Evolutionary conservation across 805 yeast genomes (phyloP).

Genomic region (Cyberlindnera amylophila): DNA sequence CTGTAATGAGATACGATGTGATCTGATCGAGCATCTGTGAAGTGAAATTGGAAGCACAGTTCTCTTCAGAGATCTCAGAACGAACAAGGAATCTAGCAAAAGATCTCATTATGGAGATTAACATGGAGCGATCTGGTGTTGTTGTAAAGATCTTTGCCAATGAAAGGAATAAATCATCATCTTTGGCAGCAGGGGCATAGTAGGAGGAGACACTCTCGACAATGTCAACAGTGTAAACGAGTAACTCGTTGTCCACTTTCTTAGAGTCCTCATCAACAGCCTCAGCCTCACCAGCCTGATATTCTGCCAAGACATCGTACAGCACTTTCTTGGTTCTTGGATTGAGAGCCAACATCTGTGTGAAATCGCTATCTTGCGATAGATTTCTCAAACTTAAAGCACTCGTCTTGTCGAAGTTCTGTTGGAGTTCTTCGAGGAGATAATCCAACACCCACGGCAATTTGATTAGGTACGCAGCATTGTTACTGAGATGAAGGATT

Average conservation of each 20-base stretch:
- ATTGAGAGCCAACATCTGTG: conserved; percentile 66
- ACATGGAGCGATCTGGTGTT: conserved; percentile 63
- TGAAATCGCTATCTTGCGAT: conserved; percentile 78
- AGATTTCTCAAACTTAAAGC: conserved; percentile 69
- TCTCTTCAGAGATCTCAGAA: conserved; percentile 43
- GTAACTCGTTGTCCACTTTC: conserved; percentile 46
- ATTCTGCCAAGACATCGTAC: conserved; percentile 36
- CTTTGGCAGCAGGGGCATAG: conserved; percentile 66
- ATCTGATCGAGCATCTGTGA: conserved; percentile 46
- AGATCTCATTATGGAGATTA: conserved; percentile 69
- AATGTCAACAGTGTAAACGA: conserved; percentile 69
- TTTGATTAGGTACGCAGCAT: conserved; percentile 20
- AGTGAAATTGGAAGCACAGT: conserved; percentile 47
- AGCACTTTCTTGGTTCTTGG: conserved; percentile 44
- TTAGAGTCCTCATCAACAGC: conserved; percentile 23
- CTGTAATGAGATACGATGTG: conserved; percentile 53
- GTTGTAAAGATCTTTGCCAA: conserved; percentile 47
- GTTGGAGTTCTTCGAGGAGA: conserved; percentile 17
- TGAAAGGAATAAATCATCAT: conserved; percentile 62
- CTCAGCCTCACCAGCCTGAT: conserved; percentile 28
- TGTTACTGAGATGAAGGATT: conserved; percentile 20
- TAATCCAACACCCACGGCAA: conserved; percentile 25
- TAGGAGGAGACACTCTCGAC: conserved; percentile 83
- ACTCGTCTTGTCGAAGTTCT: conserved; percentile 20
- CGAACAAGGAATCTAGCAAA: conserved; percentile 75